Conservation (phyloP, 176 grass and related monocot species). For the Poa annua region DNA sequence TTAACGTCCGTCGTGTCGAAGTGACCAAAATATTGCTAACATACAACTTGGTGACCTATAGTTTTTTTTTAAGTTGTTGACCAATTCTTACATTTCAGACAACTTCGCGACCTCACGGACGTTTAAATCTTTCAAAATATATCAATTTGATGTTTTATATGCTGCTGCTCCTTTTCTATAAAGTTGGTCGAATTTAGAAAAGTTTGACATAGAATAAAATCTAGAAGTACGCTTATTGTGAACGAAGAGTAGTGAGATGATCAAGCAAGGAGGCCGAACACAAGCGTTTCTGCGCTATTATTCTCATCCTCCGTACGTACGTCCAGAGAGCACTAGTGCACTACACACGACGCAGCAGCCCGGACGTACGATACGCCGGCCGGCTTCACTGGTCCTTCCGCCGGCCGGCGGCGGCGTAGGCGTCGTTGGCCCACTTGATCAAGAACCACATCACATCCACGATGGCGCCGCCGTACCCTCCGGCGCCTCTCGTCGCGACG, state of each 20-base stretch:
- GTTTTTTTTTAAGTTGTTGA: too few species aligned
- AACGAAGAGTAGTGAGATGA: background rate
- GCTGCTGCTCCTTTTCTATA: too few species aligned
- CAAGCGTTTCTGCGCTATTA: background rate
- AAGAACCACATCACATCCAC: constrained; percentile 40
- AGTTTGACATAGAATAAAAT: too few species aligned
- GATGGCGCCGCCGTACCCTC: constrained; percentile 5
- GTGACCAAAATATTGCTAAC: too few species aligned
- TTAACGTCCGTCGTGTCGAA: too few species aligned
- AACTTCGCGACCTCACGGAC: too few species aligned
- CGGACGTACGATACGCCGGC: background rate
- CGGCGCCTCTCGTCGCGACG: background rate
- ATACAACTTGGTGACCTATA: too few species aligned
- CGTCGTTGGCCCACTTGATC: constrained; percentile 38
- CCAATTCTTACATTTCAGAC: too few species aligned
- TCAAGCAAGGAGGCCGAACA: background rate
- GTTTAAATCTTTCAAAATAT: too few species aligned
- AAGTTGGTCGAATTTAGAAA: too few species aligned
- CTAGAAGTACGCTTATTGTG: too few species aligned
- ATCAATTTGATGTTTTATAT: too few species aligned
- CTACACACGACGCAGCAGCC: background rate
- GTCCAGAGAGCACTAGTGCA: background rate
- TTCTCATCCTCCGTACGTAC: background rate
- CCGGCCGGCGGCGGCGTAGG: background rate
- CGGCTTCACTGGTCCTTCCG: constrained; percentile 23